Evolutionary conservation across 345 rosid species (phyloP).

Genomic region (Leavenworthia alabamica): DNA sequence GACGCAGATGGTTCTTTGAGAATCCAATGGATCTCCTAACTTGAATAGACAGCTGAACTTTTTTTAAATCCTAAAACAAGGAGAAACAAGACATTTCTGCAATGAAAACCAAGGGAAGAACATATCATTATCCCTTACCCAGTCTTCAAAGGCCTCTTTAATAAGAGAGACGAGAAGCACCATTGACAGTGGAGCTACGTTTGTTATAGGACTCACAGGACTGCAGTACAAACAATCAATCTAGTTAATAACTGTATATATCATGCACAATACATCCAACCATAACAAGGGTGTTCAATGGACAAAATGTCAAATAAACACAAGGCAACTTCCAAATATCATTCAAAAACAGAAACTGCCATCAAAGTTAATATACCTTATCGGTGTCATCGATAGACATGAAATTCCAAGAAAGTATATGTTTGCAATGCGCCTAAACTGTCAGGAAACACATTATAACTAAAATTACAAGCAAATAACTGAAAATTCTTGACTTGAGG

Average conservation of each 20-base stretch:
- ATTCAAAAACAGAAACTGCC: background rate
- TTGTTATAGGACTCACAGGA: constrained; percentile 95
- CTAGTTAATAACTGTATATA: background rate
- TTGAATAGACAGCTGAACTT: background rate
- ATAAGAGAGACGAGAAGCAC: constrained; percentile 96
- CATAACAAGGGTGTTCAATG: background rate
- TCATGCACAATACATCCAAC: constrained; percentile 1
- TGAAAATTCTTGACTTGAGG: background rate
- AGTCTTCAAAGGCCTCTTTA: constrained; percentile 98
- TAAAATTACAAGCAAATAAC: constrained; percentile 9
- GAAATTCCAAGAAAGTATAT: constrained; percentile 91
- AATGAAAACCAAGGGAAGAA: constrained; percentile 13
- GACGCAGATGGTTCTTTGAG: background rate
- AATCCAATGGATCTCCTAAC: background rate
- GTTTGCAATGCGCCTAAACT: constrained; percentile 99
- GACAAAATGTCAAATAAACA: background rate
- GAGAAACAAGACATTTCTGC: background rate
- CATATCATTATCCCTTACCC: constrained; percentile 48
- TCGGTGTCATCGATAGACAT: constrained; percentile 86
- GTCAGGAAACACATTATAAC: constrained; percentile 43
- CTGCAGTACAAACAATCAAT: constrained; percentile 43
- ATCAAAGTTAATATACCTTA: constrained; percentile 49
- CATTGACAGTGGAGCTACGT: constrained; percentile 80
- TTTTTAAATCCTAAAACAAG: background rate
- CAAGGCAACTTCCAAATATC: background rate